phyloP scores from a whole-genome alignment of 805 yeast species.

The Yarrowia sp. region DNA sequence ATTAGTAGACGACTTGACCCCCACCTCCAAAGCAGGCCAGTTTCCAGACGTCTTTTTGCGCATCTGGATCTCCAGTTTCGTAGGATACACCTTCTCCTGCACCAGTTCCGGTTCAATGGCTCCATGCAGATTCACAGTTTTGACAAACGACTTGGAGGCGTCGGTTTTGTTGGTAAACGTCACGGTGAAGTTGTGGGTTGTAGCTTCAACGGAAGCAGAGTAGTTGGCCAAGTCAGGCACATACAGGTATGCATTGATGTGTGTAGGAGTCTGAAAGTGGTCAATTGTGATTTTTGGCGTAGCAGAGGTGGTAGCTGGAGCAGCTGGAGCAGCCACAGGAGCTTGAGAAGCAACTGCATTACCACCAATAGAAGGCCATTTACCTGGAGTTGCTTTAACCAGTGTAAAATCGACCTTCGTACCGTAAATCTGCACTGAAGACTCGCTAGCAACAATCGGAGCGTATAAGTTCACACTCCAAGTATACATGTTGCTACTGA shows the following conservation, averaged over 20 bases:
- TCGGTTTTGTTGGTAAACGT: neutral
- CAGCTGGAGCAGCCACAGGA: neutral
- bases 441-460: conserved; percentile 48
- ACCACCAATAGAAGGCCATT: neutral
- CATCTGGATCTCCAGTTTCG: conserved; percentile 44
- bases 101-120: conserved; percentile 14
- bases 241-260: conserved; percentile 11
- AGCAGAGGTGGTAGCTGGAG: neutral
- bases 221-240: neutral
- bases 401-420: conserved; percentile 76
- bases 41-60: conserved; percentile 62
- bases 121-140: neutral
- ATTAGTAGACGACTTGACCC: neutral
- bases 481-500: conserved; percentile 30
- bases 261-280: conserved; percentile 8
- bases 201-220: neutral
- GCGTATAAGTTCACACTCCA: conserved; percentile 53
- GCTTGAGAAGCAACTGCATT: conserved; percentile 21
- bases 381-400: conserved; percentile 43
- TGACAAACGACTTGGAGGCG: neutral
- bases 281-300: neutral
- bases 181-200: neutral
- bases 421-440: conserved; percentile 53
- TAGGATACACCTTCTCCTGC: conserved; percentile 25
- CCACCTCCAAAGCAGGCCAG: conserved; percentile 62